Percentiles rank a stretch among this genome's conserved stretches.
phyloP scores from a whole-genome alignment of 2,329 filamentous ascomycete genomes.

The Microdochium nivale region DNA sequence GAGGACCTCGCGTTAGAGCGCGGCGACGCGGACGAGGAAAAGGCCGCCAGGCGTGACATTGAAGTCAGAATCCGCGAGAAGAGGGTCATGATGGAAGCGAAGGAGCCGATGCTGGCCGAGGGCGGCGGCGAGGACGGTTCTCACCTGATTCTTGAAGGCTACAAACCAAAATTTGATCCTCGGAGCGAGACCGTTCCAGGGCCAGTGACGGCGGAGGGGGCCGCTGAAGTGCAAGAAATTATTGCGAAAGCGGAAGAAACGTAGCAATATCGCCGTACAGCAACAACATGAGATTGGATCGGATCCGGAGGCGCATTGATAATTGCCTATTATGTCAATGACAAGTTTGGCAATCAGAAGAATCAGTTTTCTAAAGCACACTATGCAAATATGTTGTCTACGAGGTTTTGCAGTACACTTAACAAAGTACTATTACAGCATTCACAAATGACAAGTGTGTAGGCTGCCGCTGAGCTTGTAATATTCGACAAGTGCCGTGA shows the following conservation, averaged over 20 bases:
- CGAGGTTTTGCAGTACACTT: too few relatives aligned
- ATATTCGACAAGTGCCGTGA: too few relatives aligned
- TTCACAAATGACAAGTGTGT: too few relatives aligned
- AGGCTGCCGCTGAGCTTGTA: too few relatives aligned
- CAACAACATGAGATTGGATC: too few relatives aligned
- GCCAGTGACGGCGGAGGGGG: not conserved
- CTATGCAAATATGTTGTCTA: too few relatives aligned
- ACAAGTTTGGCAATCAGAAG: too few relatives aligned
- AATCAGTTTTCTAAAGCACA: too few relatives aligned
- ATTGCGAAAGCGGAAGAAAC: slow-evolving; percentile 1
- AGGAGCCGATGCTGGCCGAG: slow-evolving; percentile 26
- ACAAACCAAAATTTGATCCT: slow-evolving; percentile 30
- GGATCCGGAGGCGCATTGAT: too few relatives aligned
- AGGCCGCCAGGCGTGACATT: not conserved
- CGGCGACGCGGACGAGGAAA: slow-evolving; percentile 18
- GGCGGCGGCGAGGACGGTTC: slow-evolving; percentile 23
- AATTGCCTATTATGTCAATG: too few relatives aligned
- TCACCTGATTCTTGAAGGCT: slow-evolving; percentile 42
- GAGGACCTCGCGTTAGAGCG: slow-evolving; percentile 43
- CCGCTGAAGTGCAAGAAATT: slow-evolving; percentile 5
- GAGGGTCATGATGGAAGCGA: slow-evolving; percentile 27
- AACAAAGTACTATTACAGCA: too few relatives aligned
- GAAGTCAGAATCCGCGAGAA: slow-evolving; percentile 44
- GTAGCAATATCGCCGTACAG: slow-evolving; percentile 2
- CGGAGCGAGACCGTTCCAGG: slow-evolving; percentile 9